phyloP scores from a whole-genome alignment of 371 early-diverging fungal genomes.

The Mortierella sp. region DNA sequence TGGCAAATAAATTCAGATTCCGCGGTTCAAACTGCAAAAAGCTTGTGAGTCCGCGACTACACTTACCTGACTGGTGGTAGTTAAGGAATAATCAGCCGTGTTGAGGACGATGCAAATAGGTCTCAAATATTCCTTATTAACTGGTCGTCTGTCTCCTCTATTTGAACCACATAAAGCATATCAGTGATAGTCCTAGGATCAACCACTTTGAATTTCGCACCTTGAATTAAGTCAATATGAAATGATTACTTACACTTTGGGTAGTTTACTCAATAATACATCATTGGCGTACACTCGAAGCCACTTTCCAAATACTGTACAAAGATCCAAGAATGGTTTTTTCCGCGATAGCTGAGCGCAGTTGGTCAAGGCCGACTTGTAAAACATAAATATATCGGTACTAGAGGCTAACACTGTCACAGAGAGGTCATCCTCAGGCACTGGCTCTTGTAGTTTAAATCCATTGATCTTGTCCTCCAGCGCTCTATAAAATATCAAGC shows the following conservation, averaged over 20 bases:
- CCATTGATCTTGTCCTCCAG: conserved; percentile 55
- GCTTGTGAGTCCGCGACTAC: background rate
- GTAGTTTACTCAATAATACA: conserved; percentile 76
- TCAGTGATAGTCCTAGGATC: background rate
- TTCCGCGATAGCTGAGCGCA: conserved; percentile 88
- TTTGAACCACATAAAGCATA: background rate
- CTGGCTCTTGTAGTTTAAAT: conserved; percentile 56
- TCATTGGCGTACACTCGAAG: conserved; percentile 79
- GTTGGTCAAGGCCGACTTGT: conserved; percentile 87
- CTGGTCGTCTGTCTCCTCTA: conserved; percentile 74
- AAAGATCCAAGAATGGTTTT: conserved; percentile 84
- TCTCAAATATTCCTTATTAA: conserved; percentile 71
- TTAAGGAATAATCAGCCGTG: conserved; percentile 94
- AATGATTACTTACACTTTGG: conserved; percentile 59
- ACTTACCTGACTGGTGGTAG: conserved; percentile 84
- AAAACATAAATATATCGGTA: conserved; percentile 91
- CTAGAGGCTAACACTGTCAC: conserved; percentile 84
- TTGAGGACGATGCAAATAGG: conserved; percentile 84
- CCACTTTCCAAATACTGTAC: conserved; percentile 82
- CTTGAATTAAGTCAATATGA: background rate
- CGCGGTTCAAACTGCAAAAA: too few relatives aligned
- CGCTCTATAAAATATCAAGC: conserved; percentile 13
- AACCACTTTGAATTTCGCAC: background rate
- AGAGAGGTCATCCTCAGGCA: conserved; percentile 71
- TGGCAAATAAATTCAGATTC: background rate